Base-by-base conservation (phyloP, 2,329 filamentous ascomycete species). In the Remersonia thermophila region DNA sequence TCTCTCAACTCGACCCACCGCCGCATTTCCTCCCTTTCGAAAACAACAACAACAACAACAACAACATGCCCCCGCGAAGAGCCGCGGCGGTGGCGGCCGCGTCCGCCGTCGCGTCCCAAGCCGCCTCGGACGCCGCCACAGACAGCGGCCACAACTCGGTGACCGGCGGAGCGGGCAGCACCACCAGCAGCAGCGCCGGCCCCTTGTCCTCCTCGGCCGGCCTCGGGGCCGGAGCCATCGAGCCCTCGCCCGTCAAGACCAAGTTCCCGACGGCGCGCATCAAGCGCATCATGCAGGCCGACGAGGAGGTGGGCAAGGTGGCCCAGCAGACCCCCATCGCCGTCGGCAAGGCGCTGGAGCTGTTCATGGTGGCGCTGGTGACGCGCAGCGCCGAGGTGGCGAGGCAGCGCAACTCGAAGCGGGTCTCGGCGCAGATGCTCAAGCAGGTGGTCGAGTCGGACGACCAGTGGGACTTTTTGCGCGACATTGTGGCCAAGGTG, bases 241-340 rank as follows among this genome's bases (percentile, higher is more conserved):
- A 62, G 57, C 73, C 58, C 62, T 94, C 62, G 59, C 69, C 85
- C 30, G 85, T 98, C 50, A 83, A 77, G 59, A 96, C 89, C 25
- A 95, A 95, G 53, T 98, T 98, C 53, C 91, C 91, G 1, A 93
- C 93, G 23, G 91, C 91, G 11, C 74, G 91, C 43, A 98, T 98
- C 66, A 98, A 98, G 69, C 78, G 91, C 35, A 96, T 98, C 52
- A 96, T 98, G 91, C 91, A 98, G 62, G 89, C 89, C 9, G 91
- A 98, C 54, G 91, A 98, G 55, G 91, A 98, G 56, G 87, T 98
- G 0, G 91, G 91, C 43, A 98, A 98, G 62, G 91, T 98, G 8
- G 87, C 91, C 3, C 91, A 98, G 60, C 91, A 96, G 43, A 95
- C 91, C 1, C 89, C 89, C 12, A 93, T 94, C 38, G 91, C 89